phyloP scores from a whole-genome alignment of 2,329 filamentous ascomycete species.

The Lecanosticta acicola region DNA sequence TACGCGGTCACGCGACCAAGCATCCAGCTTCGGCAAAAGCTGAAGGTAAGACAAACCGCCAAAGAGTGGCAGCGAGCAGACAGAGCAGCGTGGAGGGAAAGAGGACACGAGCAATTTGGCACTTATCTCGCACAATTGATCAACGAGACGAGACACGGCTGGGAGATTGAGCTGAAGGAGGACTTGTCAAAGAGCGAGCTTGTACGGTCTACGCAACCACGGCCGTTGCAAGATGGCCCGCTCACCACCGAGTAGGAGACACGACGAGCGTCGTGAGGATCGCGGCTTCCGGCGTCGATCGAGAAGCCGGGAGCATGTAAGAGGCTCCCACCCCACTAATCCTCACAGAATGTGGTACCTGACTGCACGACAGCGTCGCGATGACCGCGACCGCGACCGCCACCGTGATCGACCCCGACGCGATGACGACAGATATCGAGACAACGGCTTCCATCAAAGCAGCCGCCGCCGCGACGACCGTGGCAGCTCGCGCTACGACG shows the following conservation, averaged over 20 bases:
- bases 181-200: not conserved
- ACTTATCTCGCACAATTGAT: no score
- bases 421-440: constrained; percentile 9
- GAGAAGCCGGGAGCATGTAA: constrained; percentile 11
- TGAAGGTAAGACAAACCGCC: constrained; percentile 4
- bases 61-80: not conserved
- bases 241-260: constrained; percentile 10
- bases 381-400: constrained; percentile 13
- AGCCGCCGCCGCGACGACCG: constrained; percentile 15
- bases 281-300: constrained; percentile 9
- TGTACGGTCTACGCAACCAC: constrained; percentile 6
- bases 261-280: constrained; percentile 3
- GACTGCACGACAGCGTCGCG: constrained; percentile 1
- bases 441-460: constrained; percentile 1
- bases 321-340: not conserved
- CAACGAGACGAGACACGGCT: no score
- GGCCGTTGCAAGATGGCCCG: constrained; percentile 11
- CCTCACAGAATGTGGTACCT: not conserved
- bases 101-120: no score
- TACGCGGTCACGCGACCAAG: not conserved
- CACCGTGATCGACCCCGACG: no score
- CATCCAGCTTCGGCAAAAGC: no score
- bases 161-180: not conserved
- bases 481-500: constrained; percentile 15
- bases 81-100: no score